Conservation (phyloP, 805 yeast species). For the Candida ipomoeae region DNA sequence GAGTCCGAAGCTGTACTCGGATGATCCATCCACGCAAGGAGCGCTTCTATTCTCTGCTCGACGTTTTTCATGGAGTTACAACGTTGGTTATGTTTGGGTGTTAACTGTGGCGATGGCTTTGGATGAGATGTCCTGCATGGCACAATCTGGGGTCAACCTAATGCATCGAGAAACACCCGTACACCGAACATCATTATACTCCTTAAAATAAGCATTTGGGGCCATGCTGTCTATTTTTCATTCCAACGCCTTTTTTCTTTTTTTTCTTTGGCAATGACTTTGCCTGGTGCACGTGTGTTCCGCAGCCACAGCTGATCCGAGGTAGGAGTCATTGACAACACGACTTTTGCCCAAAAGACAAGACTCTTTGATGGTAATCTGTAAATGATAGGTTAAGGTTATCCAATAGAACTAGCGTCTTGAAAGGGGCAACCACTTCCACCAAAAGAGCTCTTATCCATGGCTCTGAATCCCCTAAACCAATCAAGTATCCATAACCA, state of each 20-base stretch:
- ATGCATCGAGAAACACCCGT: neutral
- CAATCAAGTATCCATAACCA: no score
- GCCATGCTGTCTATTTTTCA: no score
- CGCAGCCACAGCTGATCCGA: neutral
- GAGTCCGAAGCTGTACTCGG: slow-evolving; percentile 3
- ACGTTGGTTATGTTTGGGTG: neutral
- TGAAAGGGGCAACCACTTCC: no score
- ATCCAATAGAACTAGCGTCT: no score
- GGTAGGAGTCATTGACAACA: no score
- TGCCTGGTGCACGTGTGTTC: neutral
- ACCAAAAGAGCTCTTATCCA: no score
- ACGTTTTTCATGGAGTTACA: slow-evolving; percentile 8
- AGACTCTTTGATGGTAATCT: no score
- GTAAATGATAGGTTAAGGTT: neutral
- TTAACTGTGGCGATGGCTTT: neutral
- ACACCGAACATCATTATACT: neutral
- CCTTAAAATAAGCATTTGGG: no score
- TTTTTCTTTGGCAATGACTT: neutral
- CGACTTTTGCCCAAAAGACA: no score
- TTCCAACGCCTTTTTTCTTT: no score
- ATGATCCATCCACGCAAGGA: slow-evolving; percentile 25
- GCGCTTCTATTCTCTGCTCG: slow-evolving; percentile 13
- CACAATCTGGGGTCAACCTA: neutral
- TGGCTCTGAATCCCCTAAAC: no score
- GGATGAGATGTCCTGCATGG: slow-evolving; percentile 4